Conservation (phyloP, 192 early-diverging fungal species). For the Coemansia sp. region DNA sequence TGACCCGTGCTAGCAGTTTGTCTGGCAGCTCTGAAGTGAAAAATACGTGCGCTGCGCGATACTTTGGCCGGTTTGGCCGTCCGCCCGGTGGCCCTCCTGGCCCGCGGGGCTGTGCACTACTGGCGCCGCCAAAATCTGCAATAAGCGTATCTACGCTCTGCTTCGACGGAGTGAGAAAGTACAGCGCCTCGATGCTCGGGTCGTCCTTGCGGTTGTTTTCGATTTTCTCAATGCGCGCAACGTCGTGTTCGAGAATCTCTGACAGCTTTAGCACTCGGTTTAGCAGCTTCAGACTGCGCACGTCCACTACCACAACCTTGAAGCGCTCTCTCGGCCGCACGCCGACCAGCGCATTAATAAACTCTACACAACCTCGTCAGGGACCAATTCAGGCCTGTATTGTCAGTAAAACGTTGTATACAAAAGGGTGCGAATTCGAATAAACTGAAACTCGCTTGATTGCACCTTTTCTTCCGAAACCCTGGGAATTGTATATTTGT, state of each 20-base stretch:
- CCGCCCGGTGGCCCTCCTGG: background rate
- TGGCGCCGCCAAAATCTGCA: conserved; percentile 23
- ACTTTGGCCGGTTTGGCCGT: conserved; percentile 29
- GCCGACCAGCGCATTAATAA: conserved; percentile 46
- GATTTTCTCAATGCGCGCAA: conserved; percentile 49
- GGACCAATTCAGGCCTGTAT: background rate
- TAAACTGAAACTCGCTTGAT: background rate
- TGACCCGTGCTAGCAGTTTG: conserved; percentile 38
- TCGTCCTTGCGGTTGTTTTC: conserved; percentile 50
- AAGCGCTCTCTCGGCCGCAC: conserved; percentile 49
- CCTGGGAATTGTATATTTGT: background rate
- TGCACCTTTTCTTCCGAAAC: conserved; percentile 1
- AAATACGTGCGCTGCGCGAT: conserved; percentile 46
- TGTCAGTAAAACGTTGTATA: background rate
- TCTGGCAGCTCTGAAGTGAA: conserved; percentile 56
- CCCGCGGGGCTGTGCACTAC: background rate
- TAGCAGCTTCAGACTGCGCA: conserved; percentile 44
- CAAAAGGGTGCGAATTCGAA: background rate
- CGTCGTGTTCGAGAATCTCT: conserved; percentile 50
- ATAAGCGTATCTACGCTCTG: conserved; percentile 43
- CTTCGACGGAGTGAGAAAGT: conserved; percentile 54
- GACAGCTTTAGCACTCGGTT: conserved; percentile 42
- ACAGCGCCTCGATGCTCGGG: conserved; percentile 49
- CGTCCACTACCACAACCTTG: conserved; percentile 54
- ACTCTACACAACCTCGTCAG: conserved; percentile 30